Percentiles rank a stretch among this genome's conserved stretches.
phyloP scores from a whole-genome alignment of 495 filamentous ascomycete species.

The Hypoxylon subgilvum region DNA sequence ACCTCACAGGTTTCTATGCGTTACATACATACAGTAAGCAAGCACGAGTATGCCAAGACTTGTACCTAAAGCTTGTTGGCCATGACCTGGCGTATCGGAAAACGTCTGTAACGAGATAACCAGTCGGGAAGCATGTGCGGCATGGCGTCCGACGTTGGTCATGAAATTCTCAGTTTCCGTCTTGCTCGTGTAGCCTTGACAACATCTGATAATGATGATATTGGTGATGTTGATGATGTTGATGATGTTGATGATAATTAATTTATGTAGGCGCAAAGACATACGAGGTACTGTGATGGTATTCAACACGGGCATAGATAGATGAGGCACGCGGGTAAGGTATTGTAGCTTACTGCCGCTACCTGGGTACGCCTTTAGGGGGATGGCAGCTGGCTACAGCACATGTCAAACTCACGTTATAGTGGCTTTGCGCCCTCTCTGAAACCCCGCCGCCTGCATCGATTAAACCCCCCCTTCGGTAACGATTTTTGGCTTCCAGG shows the following conservation, averaged over 20 bases:
- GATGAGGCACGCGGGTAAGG: too few species aligned
- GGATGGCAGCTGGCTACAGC: too few species aligned
- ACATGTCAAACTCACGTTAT: constrained; percentile 6
- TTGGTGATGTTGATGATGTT: too few species aligned
- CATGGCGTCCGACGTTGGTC: background rate
- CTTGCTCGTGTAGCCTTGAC: background rate
- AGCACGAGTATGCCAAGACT: constrained; percentile 32
- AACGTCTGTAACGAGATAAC: constrained; percentile 14
- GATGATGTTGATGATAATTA: too few species aligned
- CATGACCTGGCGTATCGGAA: constrained; percentile 16
- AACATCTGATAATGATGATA: too few species aligned
- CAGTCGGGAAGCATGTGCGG: constrained; percentile 10
- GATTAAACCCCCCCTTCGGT: constrained; percentile 15
- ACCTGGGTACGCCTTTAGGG: too few species aligned
- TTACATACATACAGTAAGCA: constrained; percentile 42
- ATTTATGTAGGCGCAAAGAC: too few species aligned
- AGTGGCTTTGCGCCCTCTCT: constrained; percentile 34
- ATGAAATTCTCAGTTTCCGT: constrained; percentile 4
- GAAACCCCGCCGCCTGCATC: constrained; percentile 24
- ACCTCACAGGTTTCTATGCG: constrained; percentile 29
- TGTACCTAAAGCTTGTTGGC: constrained; percentile 35
- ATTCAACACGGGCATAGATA: too few species aligned
- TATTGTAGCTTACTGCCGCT: too few species aligned
- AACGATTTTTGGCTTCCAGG: constrained; percentile 15
- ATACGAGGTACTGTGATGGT: too few species aligned